Evolutionary conservation across 129 eudicot genomes (phyloP).

Genomic region (Erigeron canadensis): DNA sequence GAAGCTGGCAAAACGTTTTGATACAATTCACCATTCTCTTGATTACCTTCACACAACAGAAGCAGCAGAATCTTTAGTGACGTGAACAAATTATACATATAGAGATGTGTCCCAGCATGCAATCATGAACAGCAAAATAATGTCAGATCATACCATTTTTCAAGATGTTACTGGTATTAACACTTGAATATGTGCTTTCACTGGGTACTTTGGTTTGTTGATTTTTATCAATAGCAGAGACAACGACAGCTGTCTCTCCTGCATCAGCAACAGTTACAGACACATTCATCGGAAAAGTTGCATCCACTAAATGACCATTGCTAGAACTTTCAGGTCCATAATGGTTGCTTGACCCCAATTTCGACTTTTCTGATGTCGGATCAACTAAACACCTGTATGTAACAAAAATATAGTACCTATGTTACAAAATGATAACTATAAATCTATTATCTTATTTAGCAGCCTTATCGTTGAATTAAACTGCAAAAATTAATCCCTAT

Average conservation of each 20-base stretch:
- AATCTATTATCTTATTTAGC: neutral
- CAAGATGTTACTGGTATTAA: constrained; percentile 27
- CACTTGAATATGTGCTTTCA: constrained; percentile 30
- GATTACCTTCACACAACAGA: constrained; percentile 30
- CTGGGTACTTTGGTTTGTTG: constrained; percentile 32
- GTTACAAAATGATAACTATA: constrained; percentile 14
- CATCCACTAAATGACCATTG: constrained; percentile 35
- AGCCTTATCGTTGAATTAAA: neutral
- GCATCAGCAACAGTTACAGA: constrained; percentile 79
- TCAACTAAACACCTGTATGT: constrained; percentile 57
- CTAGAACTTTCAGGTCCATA: constrained; percentile 32
- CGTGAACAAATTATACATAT: constrained; percentile 18
- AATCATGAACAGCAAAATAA: constrained; percentile 1
- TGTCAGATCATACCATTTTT: constrained; percentile 28
- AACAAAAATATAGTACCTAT: constrained; percentile 16
- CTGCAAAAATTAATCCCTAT: neutral
- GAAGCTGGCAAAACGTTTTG: constrained; percentile 22
- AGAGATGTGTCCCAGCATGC: constrained; percentile 16
- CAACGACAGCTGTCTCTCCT: constrained; percentile 94
- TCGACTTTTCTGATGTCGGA: constrained; percentile 40
- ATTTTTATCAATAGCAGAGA: constrained; percentile 61
- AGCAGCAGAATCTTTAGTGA: constrained; percentile 18
- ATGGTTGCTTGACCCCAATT: constrained; percentile 39
- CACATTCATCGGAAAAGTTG: constrained; percentile 61
- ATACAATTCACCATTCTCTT: constrained; percentile 33